A percentile compares a stretch with the other conserved stretches of the same genome.
phyloP scores from a whole-genome alignment of 345 rosid genomes.

The Clausena lansium region DNA sequence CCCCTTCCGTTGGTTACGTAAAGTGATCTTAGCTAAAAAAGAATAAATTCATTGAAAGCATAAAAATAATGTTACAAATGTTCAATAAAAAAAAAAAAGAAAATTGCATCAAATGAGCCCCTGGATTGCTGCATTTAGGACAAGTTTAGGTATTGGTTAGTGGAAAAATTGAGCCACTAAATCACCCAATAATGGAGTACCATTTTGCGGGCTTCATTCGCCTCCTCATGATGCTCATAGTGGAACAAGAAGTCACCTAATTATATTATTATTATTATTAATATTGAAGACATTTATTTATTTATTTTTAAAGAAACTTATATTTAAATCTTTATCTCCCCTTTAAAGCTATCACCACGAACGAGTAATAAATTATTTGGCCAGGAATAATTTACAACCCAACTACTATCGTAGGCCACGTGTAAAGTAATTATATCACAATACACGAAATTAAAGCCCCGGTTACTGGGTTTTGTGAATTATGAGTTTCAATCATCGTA shows the following conservation, averaged over 20 bases:
- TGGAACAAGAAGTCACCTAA: not conserved
- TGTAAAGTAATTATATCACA: not conserved
- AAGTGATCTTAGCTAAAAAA: not conserved
- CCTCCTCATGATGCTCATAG: not conserved
- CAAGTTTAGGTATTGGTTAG: not conserved
- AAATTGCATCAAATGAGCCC: no score
- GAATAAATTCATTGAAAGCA: not conserved
- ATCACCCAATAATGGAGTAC: slow-evolving; percentile 25
- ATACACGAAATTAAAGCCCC: not conserved
- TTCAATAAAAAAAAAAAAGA: not conserved
- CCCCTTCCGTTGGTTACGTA: slow-evolving; percentile 2
- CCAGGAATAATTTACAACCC: no score
- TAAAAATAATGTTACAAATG: not conserved
- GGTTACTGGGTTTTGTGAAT: not conserved
- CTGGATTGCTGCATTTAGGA: not conserved
- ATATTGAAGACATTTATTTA: no score
- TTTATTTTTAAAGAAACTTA: no score
- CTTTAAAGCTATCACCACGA: not conserved
- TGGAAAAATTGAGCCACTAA: slow-evolving; percentile 18
- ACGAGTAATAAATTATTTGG: not conserved
- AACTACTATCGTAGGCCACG: not conserved
- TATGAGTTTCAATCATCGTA: not conserved
- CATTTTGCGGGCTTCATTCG: slow-evolving; percentile 7
- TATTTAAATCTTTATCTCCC: not conserved
- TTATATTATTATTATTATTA: not conserved